phyloP scores from a whole-genome alignment of 2,329 filamentous ascomycete species.

The Emergomyces africanus region DNA sequence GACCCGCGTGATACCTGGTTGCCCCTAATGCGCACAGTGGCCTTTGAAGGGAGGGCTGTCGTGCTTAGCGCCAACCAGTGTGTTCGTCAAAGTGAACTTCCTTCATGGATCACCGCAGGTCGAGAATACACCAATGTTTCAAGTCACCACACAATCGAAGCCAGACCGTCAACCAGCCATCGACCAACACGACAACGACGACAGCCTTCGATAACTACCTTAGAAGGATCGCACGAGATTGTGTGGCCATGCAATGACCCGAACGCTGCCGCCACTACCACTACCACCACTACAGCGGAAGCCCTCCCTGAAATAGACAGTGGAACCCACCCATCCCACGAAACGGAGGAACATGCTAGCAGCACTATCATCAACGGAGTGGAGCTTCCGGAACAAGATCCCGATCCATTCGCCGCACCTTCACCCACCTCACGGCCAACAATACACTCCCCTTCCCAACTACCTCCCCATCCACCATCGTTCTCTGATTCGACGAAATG shows the following conservation, averaged over 20 bases:
- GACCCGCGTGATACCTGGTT: conserved; percentile 76
- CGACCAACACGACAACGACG: conserved; percentile 7
- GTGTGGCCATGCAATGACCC: conserved; percentile 26
- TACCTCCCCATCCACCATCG: background rate
- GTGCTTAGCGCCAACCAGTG: conserved; percentile 82
- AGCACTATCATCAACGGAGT: background rate
- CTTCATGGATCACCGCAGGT: conserved; percentile 40
- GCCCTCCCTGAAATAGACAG: background rate
- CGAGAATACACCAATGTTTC: background rate
- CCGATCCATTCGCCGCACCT: background rate
- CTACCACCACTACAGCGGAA: background rate
- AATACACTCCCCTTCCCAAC: background rate
- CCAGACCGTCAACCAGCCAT: background rate
- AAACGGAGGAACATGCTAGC: background rate
- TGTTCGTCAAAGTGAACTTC: conserved; percentile 46
- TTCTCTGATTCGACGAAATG: background rate
- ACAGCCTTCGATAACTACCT: conserved; percentile 19
- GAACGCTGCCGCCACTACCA: background rate
- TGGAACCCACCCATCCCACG: background rate
- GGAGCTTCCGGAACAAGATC: background rate
- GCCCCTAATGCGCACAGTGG: conserved; percentile 67
- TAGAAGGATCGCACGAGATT: conserved; percentile 36
- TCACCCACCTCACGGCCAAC: background rate
- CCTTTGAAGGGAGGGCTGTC: conserved; percentile 69
- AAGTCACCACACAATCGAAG: background rate